Conservation (phyloP, 148 eudicot genomes). For the Rhododendron molle region DNA sequence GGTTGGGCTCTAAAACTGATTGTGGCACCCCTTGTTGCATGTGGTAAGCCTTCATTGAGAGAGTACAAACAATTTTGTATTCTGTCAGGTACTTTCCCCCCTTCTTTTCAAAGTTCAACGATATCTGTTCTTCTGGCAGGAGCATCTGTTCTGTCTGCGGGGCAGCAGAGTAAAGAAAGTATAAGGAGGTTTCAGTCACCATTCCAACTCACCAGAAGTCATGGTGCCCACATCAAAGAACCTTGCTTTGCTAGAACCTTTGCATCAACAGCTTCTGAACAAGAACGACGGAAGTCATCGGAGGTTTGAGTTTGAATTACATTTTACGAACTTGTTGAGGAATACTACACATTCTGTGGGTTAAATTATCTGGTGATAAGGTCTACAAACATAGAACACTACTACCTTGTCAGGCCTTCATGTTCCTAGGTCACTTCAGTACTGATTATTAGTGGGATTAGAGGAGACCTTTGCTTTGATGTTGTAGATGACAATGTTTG, state of each 20-base stretch:
- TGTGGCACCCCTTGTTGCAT: not conserved
- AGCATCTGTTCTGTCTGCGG: conserved; percentile 3
- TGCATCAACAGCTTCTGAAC: conserved; percentile 29
- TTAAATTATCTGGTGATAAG: not conserved
- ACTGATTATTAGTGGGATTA: not conserved
- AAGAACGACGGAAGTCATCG: conserved; percentile 16
- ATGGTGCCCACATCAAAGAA: not conserved
- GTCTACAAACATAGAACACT: not conserved
- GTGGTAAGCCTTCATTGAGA: not conserved
- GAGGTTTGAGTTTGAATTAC: conserved; percentile 16
- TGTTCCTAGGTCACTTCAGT: not conserved
- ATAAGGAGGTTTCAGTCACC: conserved; percentile 12
- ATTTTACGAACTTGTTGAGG: not conserved
- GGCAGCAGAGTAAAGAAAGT: conserved; percentile 11
- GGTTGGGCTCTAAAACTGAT: not conserved
- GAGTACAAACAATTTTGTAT: not conserved
- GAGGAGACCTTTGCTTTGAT: not conserved
- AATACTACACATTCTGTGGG: not conserved
- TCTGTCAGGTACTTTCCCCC: not conserved
- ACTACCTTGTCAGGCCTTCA: not conserved
- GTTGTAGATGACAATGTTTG: not conserved
- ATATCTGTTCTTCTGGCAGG: conserved; percentile 16
- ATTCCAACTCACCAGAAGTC: conserved; percentile 14
- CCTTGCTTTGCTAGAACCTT: conserved; percentile 25
- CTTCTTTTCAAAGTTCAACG: not conserved